Evolutionary conservation across 2,329 filamentous ascomycete species (phyloP).

Genomic region (Alternaria postmessia): DNA sequence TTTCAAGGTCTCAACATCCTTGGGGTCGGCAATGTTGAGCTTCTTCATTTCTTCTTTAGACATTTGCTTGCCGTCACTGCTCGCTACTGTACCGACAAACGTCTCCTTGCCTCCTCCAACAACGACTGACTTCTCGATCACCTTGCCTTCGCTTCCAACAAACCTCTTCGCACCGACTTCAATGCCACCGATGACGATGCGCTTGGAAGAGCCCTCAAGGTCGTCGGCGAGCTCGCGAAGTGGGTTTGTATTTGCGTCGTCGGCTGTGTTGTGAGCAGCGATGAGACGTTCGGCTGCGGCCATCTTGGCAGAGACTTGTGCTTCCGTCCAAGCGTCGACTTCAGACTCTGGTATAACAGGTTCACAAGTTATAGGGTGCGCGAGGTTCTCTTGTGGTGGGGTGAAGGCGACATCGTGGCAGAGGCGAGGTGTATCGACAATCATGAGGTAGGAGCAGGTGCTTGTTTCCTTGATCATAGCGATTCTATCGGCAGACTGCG

Average conservation of each 20-base stretch:
- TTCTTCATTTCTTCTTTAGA: slow-evolving; percentile 73
- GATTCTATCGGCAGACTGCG: slow-evolving; percentile 77
- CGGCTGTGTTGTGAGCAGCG: slow-evolving; percentile 23
- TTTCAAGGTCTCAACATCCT: slow-evolving; percentile 73
- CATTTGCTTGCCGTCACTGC: slow-evolving; percentile 69
- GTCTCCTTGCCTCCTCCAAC: slow-evolving; percentile 62
- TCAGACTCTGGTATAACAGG: slow-evolving; percentile 71
- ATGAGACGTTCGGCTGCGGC: slow-evolving; percentile 37
- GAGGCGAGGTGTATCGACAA: slow-evolving; percentile 86
- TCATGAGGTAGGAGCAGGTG: slow-evolving; percentile 92
- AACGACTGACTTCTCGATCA: slow-evolving; percentile 63
- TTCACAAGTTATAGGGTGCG: slow-evolving; percentile 79
- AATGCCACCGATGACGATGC: slow-evolving; percentile 64
- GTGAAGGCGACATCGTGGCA: slow-evolving; percentile 88
- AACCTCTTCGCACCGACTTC: slow-evolving; percentile 65
- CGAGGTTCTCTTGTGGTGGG: slow-evolving; percentile 78
- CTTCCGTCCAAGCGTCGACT: slow-evolving; percentile 54
- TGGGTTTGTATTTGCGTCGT: slow-evolving; percentile 40
- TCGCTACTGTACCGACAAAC: slow-evolving; percentile 61
- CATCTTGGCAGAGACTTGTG: slow-evolving; percentile 44
- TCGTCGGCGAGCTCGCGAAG: slow-evolving; percentile 44
- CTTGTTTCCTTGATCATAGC: slow-evolving; percentile 92
- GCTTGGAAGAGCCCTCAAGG: slow-evolving; percentile 43
- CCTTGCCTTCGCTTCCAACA: slow-evolving; percentile 63
- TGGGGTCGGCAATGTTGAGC: slow-evolving; percentile 68